phyloP scores from a whole-genome alignment of 225 moss, liverwort and hornwort genomes.

The Ulota crispa region DNA sequence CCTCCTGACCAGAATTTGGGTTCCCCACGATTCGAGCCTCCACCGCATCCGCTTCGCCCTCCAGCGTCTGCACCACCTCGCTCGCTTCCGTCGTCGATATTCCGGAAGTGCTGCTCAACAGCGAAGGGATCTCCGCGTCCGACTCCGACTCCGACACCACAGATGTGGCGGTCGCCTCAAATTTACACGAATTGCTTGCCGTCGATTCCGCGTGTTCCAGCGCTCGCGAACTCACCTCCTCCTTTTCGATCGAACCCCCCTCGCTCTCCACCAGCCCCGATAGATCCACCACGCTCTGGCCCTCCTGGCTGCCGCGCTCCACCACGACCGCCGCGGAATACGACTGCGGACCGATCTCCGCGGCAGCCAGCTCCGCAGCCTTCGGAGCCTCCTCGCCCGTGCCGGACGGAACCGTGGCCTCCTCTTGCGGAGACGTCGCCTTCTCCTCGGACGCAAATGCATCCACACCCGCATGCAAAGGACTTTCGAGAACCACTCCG shows the following conservation, averaged over 20 bases:
- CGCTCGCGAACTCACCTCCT: conserved; percentile 13
- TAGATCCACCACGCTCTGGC: background rate
- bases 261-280: conserved; percentile 20
- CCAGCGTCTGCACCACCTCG: conserved; percentile 38
- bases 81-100: conserved; percentile 41
- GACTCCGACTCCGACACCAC: conserved; percentile 43
- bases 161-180: conserved; percentile 19
- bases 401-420: background rate
- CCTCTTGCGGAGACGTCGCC: conserved; percentile 9
- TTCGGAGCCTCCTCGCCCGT: conserved; percentile 17
- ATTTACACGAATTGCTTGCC: conserved; percentile 35
- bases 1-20: conserved; percentile 45
- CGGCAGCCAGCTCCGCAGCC: conserved; percentile 1
- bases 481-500: conserved; percentile 4
- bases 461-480: conserved; percentile 15
- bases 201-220: conserved; percentile 45
- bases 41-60: conserved; percentile 55
- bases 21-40: conserved; percentile 26
- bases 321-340: conserved; percentile 11
- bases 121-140: conserved; percentile 31
- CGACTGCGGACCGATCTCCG: conserved; percentile 17
- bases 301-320: background rate
- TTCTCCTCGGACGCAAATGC: conserved; percentile 17
- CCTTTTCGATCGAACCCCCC: background rate
- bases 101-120: conserved; percentile 46